Evolutionary conservation across 306 rosid species (phyloP), one percentile per base, ranked within the genome.

Genomic region (Alnus glutinosa): DNA sequence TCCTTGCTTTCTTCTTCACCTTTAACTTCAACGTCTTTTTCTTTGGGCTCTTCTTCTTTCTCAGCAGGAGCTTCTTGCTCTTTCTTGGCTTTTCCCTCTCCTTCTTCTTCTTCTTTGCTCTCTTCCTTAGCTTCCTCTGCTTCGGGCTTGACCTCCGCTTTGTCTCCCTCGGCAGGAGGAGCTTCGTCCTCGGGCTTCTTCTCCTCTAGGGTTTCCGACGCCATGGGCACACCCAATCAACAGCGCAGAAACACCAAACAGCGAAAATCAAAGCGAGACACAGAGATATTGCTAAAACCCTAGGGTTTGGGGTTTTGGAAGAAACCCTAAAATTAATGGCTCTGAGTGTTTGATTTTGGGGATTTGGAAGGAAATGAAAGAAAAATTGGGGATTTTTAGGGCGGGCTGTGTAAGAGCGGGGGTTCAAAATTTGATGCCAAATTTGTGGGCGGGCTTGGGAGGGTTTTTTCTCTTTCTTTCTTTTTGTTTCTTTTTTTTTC

Each of bases 171-270:
- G 12, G 54, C 80, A 7, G 62, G 42, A 15, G 88, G 87, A 72
- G 90, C 83, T 66, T 79, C 79, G 32, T 57, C 85, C 7, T 57
- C 87, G 7, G 89, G 79, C 32, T 83, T 85, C 85, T 57, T 83
- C 68, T 89, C 97, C 48, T 90, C 94, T 88, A 85, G 88, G 89
- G 87, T 84, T 80, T 83, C 97, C 55, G 94, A 77, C 46, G 97
- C 95, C 98, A 95, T 95, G 80, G 74, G 51, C 55, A 10, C 58
- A 1, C 16, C 10, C 23, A 77, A 32, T 0, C 52, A 61, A 50
- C 12, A 32, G 44, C 23, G 50, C 23, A 37, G 16, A 32, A 47
- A 51, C 23, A 48, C 1, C 46, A 11, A 12, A 8, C 2, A 14
- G 2, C 52, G 64, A 15, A n/a, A 50, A 55, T 23, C 76, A 73